These are phyloP conservation scores for Chernovozyma aurita DNA, from an alignment of 1,139 yeast genomes.

Conservation along the genomic window DNA sequence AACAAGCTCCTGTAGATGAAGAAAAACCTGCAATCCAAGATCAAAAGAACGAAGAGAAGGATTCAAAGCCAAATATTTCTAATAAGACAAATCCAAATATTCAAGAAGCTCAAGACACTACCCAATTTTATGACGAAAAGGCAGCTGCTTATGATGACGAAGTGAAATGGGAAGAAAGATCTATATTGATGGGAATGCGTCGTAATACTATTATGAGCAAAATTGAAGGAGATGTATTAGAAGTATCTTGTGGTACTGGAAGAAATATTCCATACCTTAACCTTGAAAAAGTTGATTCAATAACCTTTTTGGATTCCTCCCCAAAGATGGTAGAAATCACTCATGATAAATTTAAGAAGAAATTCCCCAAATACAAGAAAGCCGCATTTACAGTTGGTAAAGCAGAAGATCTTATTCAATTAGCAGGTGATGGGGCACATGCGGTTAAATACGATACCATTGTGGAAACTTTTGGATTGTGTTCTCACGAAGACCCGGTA, in stretches of 20 bases:
- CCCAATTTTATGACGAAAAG: constrained; percentile 71
- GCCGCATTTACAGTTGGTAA: constrained; percentile 90
- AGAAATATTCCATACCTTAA: constrained; percentile 77
- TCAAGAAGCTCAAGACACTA: constrained; percentile 74
- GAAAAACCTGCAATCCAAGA: constrained; percentile 12
- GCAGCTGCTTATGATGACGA: constrained; percentile 81
- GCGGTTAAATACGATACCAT: constrained; percentile 78
- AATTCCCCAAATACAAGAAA: constrained; percentile 59
- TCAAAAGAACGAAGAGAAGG: constrained; percentile 3
- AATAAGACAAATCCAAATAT: constrained; percentile 38
- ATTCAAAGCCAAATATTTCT: constrained; percentile 8
- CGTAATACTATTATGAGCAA: constrained; percentile 82
- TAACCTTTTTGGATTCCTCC: constrained; percentile 84
- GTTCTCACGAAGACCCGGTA: constrained; percentile 94
- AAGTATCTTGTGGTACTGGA: constrained; percentile 96
- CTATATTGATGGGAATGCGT: constrained; percentile 76
- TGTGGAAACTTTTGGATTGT: constrained; percentile 88
- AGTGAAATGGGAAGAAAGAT: constrained; percentile 81
- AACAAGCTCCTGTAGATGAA: constrained; percentile 25
- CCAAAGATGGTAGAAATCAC: constrained; percentile 82
- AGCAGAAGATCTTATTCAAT: constrained; percentile 72
- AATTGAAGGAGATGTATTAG: constrained; percentile 82
- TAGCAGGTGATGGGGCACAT: constrained; percentile 42
- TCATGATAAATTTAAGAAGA: constrained; percentile 62
- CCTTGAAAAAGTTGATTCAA: constrained; percentile 55